Evolutionary conservation across 768 basidiomycete genomes (phyloP).

Genomic region (Trametes punicea): DNA sequence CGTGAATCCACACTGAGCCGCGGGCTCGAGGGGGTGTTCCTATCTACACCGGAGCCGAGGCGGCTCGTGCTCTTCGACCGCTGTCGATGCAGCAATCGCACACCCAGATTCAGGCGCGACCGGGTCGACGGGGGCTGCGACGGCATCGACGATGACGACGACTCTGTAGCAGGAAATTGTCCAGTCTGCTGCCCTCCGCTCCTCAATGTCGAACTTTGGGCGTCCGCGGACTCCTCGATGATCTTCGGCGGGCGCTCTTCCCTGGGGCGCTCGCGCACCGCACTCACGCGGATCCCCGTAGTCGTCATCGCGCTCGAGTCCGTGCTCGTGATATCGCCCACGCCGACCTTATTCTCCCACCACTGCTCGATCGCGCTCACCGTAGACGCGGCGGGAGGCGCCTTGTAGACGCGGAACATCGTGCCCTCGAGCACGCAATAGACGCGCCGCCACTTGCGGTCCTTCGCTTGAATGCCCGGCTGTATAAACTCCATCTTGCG

Average conservation of each 20-base stretch:
- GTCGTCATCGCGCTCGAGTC: slow-evolving; percentile 20
- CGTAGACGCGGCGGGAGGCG: slow-evolving; percentile 39
- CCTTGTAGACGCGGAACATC: slow-evolving; percentile 73
- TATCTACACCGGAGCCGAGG: not conserved
- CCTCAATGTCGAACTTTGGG: not conserved
- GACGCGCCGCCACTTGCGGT: slow-evolving; percentile 88
- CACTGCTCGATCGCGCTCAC: slow-evolving; percentile 61
- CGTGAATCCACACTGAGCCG: slow-evolving; percentile 26
- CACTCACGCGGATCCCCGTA: slow-evolving; percentile 28
- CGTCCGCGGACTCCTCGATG: slow-evolving; percentile 20
- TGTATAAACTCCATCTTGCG: slow-evolving; percentile 90
- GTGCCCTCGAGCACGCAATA: slow-evolving; percentile 93
- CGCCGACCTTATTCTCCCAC: slow-evolving; percentile 79
- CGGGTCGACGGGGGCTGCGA: slow-evolving; percentile 28
- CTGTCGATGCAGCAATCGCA: slow-evolving; percentile 42
- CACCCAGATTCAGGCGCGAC: slow-evolving; percentile 42
- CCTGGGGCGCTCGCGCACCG: slow-evolving; percentile 29
- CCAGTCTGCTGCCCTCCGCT: not conserved
- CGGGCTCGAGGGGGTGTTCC: slow-evolving; percentile 11
- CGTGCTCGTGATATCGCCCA: slow-evolving; percentile 49
- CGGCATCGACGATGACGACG: not conserved
- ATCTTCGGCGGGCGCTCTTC: slow-evolving; percentile 19
- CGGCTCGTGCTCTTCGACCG: slow-evolving; percentile 23
- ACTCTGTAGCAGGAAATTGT: not conserved
- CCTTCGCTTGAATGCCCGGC: slow-evolving; percentile 84